Percentiles rank a stretch among this genome's conserved stretches.
Conservation (phyloP, 371 early-diverging fungal species). For the Massospora cicadina region DNA sequence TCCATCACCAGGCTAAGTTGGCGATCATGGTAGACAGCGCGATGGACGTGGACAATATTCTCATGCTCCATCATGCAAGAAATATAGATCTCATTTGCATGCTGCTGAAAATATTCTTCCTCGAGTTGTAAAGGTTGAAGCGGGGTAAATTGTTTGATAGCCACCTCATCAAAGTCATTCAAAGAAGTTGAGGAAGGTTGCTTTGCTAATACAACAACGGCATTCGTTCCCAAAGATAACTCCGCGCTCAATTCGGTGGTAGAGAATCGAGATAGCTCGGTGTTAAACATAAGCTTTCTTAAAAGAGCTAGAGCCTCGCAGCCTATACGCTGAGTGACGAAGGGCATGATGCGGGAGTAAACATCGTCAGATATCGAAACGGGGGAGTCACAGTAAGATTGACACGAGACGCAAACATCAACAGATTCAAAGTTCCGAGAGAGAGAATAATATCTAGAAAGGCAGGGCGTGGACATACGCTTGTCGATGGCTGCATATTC, state of each 20-base stretch:
- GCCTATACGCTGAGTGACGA: not conserved
- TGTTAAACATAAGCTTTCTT: not conserved
- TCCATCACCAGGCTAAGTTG: slow-evolving; percentile 50
- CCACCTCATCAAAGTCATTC: not conserved
- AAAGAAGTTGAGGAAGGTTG: not conserved
- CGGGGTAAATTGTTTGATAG: not conserved
- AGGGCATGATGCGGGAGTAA: slow-evolving; percentile 1
- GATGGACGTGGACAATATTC: slow-evolving; percentile 69
- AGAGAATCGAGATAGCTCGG: not conserved
- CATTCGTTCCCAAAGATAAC: not conserved
- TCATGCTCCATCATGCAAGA: slow-evolving; percentile 49
- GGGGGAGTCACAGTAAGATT: not conserved
- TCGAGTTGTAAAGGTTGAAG: not conserved
- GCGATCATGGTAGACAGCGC: slow-evolving; percentile 43
- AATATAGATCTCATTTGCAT: slow-evolving; percentile 9
- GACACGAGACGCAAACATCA: not conserved
- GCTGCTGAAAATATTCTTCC: slow-evolving; percentile 8
- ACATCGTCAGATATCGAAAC: not conserved
- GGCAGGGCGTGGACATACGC: not conserved
- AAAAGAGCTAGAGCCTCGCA: not conserved
- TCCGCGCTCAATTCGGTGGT: not conserved
- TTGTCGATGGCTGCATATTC: not conserved
- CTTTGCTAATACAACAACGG: not conserved
- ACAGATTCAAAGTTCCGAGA: not conserved
- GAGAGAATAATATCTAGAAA: not conserved